Evolutionary conservation across 495 filamentous ascomycete genomes (phyloP).

Genomic region (Lasiosphaeria ovina): DNA sequence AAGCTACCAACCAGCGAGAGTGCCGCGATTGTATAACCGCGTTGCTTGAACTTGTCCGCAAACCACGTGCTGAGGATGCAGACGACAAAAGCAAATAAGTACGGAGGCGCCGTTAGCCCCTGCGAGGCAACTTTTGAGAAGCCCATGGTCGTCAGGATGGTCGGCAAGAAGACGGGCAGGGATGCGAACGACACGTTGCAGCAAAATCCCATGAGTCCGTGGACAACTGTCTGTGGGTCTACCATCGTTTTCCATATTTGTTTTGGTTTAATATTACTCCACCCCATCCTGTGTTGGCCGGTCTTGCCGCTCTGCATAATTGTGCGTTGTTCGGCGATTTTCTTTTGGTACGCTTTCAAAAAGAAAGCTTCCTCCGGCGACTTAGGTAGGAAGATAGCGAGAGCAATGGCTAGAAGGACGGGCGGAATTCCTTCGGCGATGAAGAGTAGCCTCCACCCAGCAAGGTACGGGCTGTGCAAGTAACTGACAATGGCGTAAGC

Average conservation of each 20-base stretch:
- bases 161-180: constrained; percentile 80
- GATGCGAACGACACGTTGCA: constrained; percentile 73
- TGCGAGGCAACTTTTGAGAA: constrained; percentile 71
- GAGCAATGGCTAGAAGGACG: constrained; percentile 63
- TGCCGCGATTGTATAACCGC: constrained; percentile 62
- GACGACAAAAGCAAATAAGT: constrained; percentile 71
- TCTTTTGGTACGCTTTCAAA: constrained; percentile 66
- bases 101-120: constrained; percentile 78
- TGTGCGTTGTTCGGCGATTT: constrained; percentile 62
- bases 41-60: constrained; percentile 70
- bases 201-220: constrained; percentile 50
- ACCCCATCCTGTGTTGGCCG: constrained; percentile 31
- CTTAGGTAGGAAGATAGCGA: constrained; percentile 70
- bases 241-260: constrained; percentile 60
- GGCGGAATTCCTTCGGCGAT: constrained; percentile 79
- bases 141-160: constrained; percentile 76
- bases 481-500: constrained; percentile 77
- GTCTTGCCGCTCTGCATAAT: constrained; percentile 61
- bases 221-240: constrained; percentile 55
- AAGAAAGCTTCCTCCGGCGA: constrained; percentile 66
- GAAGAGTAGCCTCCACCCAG: constrained; percentile 72
- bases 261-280: constrained; percentile 32
- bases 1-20: constrained; percentile 63
- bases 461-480: constrained; percentile 50
- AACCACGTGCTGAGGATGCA: constrained; percentile 67